A percentile compares a stretch with the other conserved stretches of the same genome.
phyloP scores from a whole-genome alignment of 176 grass and related monocot species.

The Melocanna baccifera region DNA sequence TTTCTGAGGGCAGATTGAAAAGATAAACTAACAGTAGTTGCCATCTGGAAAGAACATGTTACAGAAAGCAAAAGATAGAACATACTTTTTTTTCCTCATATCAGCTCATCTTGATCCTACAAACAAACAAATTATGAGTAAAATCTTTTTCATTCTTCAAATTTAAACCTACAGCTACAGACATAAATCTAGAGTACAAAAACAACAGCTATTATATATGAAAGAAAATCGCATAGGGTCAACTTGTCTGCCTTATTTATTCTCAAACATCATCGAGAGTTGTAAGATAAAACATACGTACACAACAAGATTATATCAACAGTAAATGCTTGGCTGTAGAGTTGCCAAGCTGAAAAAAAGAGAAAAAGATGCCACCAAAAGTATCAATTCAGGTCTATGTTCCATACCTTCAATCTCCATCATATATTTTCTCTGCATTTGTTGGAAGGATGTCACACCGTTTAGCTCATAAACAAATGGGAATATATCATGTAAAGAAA shows the following conservation, averaged over 20 bases:
- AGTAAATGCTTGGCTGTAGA: too few species aligned
- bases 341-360: too few species aligned
- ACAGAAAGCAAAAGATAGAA: neutral
- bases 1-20: neutral
- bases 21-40: neutral
- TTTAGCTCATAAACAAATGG: too few species aligned
- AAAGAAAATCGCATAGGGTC: neutral
- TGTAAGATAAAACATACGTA: neutral
- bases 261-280: neutral
- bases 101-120: neutral
- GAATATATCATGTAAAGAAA: too few species aligned
- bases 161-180: neutral
- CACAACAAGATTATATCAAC: neutral
- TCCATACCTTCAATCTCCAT: too few species aligned
- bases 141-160: neutral
- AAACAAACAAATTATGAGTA: neutral
- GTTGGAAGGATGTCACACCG: too few species aligned
- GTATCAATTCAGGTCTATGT: too few species aligned
- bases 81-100: neutral
- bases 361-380: too few species aligned
- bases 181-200: neutral
- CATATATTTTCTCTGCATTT: too few species aligned
- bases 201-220: neutral
- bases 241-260: neutral
- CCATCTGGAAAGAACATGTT: neutral